Conservation (phyloP, 2,329 filamentous ascomycete species). For the Claviceps digitariae region DNA sequence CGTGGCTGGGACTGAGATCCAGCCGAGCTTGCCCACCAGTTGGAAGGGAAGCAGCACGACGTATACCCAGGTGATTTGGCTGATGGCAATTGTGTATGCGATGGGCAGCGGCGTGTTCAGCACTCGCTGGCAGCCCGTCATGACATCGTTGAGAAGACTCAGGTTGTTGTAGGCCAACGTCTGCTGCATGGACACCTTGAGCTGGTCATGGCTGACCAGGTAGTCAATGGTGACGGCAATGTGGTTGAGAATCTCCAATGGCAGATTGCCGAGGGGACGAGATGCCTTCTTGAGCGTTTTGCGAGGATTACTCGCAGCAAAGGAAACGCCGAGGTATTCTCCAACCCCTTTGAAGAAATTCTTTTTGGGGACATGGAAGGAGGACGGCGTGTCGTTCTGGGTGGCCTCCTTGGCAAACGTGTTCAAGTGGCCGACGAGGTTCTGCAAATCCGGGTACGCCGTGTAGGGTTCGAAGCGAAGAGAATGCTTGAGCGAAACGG, state of each 20-base stretch:
- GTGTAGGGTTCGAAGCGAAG: slow-evolving; percentile 74
- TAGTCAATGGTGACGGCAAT: slow-evolving; percentile 53
- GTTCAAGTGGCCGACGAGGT: slow-evolving; percentile 57
- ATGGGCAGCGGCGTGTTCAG: slow-evolving; percentile 71
- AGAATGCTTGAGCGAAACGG: slow-evolving; percentile 67
- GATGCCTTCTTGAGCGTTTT: slow-evolving; percentile 62
- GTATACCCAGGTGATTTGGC: slow-evolving; percentile 78
- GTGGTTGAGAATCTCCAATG: slow-evolving; percentile 66
- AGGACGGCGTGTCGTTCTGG: slow-evolving; percentile 20
- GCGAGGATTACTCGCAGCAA: slow-evolving; percentile 65
- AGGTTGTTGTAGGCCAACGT: slow-evolving; percentile 48
- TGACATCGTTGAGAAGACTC: slow-evolving; percentile 53
- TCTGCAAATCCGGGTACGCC: slow-evolving; percentile 59
- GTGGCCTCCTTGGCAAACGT: slow-evolving; percentile 54
- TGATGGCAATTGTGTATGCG: slow-evolving; percentile 73
- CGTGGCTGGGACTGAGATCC: slow-evolving; percentile 67
- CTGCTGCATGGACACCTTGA: slow-evolving; percentile 44
- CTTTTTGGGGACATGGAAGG: slow-evolving; percentile 24
- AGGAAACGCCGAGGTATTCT: slow-evolving; percentile 62
- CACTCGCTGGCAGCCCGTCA: slow-evolving; percentile 62
- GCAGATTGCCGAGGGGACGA: slow-evolving; percentile 67
- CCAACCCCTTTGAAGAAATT: slow-evolving; percentile 50
- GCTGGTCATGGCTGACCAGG: slow-evolving; percentile 39
- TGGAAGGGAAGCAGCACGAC: slow-evolving; percentile 73
- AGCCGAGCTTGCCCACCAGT: slow-evolving; percentile 47